Percentiles rank a stretch among this genome's conserved stretches.
phyloP scores from a whole-genome alignment of 768 basidiomycete genomes.

The Pisolithus orientalis region DNA sequence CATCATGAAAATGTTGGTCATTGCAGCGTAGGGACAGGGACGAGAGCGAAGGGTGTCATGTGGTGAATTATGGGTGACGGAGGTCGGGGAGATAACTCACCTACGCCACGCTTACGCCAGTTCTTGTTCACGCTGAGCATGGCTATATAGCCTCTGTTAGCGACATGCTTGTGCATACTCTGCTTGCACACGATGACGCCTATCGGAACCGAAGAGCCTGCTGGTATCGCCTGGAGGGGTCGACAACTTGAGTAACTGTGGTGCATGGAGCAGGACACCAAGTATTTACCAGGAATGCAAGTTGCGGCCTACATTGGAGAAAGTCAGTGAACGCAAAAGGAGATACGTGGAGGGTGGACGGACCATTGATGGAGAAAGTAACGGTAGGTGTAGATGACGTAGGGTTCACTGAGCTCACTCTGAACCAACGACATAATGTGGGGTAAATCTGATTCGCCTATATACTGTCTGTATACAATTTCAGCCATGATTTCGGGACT shows the following conservation, averaged over 20 bases:
- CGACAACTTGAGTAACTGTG: not conserved
- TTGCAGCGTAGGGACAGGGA: constrained; percentile 2
- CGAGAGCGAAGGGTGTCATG: not conserved
- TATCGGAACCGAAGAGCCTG: constrained; percentile 48
- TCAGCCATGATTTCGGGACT: constrained; percentile 15
- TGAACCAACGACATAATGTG: constrained; percentile 85
- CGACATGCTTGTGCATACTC: constrained; percentile 68
- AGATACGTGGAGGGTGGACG: constrained; percentile 21
- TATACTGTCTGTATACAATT: constrained; percentile 67
- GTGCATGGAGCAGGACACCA: not conserved
- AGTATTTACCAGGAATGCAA: constrained; percentile 66
- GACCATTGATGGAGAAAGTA: constrained; percentile 97
- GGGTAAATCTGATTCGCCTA: constrained; percentile 71
- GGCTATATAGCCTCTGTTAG: constrained; percentile 92
- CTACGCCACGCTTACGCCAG: constrained; percentile 89
- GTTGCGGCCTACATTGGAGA: constrained; percentile 63
- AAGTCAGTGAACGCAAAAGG: constrained; percentile 2
- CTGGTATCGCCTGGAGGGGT: constrained; percentile 18
- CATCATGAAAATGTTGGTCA: not conserved
- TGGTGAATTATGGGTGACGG: not conserved
- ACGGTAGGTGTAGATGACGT: constrained; percentile 92
- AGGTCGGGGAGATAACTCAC: constrained; percentile 41
- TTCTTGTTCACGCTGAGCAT: constrained; percentile 88
- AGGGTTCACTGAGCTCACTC: constrained; percentile 91
- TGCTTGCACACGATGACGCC: constrained; percentile 98